Evolutionary conservation across 75 land plant species (phyloP), one percentile per base, ranked within the genome.

Genomic region (Sequoia sempervirens): DNA sequence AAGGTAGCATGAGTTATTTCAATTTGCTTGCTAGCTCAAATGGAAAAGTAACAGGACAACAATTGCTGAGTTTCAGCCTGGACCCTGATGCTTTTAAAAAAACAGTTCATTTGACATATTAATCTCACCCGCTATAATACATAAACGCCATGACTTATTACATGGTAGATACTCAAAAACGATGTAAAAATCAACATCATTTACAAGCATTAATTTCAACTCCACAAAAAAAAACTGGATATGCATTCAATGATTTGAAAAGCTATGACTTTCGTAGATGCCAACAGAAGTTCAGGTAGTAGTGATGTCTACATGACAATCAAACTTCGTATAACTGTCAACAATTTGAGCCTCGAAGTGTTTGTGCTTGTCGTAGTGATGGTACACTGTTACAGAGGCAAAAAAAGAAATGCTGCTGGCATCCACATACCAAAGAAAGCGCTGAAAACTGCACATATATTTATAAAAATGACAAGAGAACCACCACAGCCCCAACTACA

Each of bases 401-500:
- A n/a, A 43, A 47, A 78, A 78, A 28, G 52, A 43, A 78, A 78
- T 41, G 80, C 80, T 78, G 50, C 80, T 45, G 80, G 30, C 50
- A 78, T 78, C 80, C 30, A 23, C 13, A 78, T 78, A 78, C 46
- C 32, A 43, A 75, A 75, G 43, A 75, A 40, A 40, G 43, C 41
- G 20, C 41, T n/a, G 50, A 41, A 41, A 3, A n/a, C 52, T 78
- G 30, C 46, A 78, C 14, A 78, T 30, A n/a, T 78, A 32, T 23
- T 78, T 40, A 78, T 78, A 40, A 78, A 78, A 43, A 78, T 23
- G 46, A 78, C 46, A 40, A 78, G 43, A 78, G 17, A 43, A 20
- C 30, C 18, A 47, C 80, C 23, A 78, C 46, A 34, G 47, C 80
- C 47, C 43, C 47, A 1, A 78, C 36, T 43, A 78, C 12, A 0